Conservation (phyloP, 441 rosid genomes). For the Manihot esculenta region DNA sequence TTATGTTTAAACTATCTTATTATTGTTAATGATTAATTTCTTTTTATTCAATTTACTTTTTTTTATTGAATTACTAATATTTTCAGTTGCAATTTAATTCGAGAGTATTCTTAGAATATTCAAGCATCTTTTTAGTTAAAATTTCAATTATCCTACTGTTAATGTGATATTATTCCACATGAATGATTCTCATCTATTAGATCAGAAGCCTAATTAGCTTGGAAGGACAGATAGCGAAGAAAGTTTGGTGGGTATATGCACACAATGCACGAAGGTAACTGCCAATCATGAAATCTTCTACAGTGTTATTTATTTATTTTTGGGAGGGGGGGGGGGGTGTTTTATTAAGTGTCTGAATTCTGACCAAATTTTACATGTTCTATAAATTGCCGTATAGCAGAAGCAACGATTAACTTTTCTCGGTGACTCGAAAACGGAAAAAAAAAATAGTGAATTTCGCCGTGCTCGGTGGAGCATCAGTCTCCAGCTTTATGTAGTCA, state of each 20-base stretch:
- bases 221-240: constrained; percentile 42
- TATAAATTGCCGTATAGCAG: background rate
- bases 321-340: too few relatives aligned
- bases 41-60: too few relatives aligned
- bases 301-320: background rate
- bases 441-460: background rate
- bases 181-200: too few relatives aligned
- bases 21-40: too few relatives aligned
- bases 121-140: too few relatives aligned
- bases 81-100: too few relatives aligned
- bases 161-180: too few relatives aligned
- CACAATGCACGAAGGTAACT: background rate
- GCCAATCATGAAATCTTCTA: background rate
- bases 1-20: too few relatives aligned
- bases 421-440: background rate
- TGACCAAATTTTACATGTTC: background rate
- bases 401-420: background rate
- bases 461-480: background rate
- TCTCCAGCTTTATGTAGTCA: background rate
- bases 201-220: background rate
- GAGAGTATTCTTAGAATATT: too few relatives aligned
- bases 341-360: background rate
- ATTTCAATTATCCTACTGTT: too few relatives aligned
- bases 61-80: too few relatives aligned
- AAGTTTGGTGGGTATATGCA: constrained; percentile 31